These are phyloP conservation scores for Elaeis guineensis DNA, from an alignment of 176 grass and related monocot species.

Conservation along the genomic window DNA sequence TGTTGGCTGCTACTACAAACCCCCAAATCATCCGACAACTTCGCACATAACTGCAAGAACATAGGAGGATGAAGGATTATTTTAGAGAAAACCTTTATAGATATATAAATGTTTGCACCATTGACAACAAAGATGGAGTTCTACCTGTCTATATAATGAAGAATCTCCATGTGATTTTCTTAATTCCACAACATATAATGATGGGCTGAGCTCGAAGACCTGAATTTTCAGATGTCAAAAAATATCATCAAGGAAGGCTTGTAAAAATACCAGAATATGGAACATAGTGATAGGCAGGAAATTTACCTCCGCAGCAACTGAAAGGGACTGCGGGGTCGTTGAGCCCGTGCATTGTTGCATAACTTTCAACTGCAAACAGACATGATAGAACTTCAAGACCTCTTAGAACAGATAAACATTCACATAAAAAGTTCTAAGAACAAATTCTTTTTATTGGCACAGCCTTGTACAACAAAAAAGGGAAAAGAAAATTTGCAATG, in stretches of 20 bases:
- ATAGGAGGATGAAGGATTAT: not conserved
- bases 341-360: slow-evolving; percentile 19
- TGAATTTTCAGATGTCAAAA: slow-evolving; percentile 2
- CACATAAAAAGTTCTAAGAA: no score
- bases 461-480: no score
- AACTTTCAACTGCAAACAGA: slow-evolving; percentile 47
- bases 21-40: slow-evolving; percentile 46
- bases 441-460: no score
- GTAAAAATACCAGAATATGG: no score
- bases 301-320: slow-evolving; percentile 47
- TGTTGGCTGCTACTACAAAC: slow-evolving; percentile 29
- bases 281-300: not conserved
- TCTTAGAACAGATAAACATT: no score
- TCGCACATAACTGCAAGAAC: slow-evolving; percentile 49
- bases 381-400: no score
- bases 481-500: no score
- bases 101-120: not conserved
- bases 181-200: slow-evolving; percentile 66
- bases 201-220: slow-evolving; percentile 76
- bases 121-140: not conserved
- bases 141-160: slow-evolving; percentile 68
- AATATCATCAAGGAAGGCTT: no score
- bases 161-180: slow-evolving; percentile 64
- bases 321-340: slow-evolving; percentile 34
- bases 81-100: not conserved